Conservation (phyloP, 2,329 filamentous ascomycete species). For the Colletotrichum melonis region DNA sequence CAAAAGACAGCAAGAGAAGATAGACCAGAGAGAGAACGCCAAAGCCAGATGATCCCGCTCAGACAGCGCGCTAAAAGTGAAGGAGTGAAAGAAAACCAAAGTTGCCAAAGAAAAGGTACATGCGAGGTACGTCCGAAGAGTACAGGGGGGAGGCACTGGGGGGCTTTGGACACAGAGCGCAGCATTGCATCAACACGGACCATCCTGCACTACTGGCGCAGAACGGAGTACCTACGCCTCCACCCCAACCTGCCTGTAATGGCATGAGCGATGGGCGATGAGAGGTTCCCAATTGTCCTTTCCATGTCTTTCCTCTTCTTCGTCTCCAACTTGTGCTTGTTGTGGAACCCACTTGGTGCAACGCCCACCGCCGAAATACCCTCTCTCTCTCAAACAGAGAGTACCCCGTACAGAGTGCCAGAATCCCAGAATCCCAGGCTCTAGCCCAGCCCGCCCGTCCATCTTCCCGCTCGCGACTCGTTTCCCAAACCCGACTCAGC, state of each 20-base stretch:
- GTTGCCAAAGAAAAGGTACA: not conserved
- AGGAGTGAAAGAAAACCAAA: not conserved
- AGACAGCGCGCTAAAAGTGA: slow-evolving; percentile 11
- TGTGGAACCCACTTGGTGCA: slow-evolving; percentile 23
- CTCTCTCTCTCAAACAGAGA: not conserved
- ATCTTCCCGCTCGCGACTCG: slow-evolving; percentile 27
- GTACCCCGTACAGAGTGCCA: too few relatives aligned
- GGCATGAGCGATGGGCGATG: too few relatives aligned
- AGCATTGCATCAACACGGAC: slow-evolving; percentile 26
- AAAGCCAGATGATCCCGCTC: slow-evolving; percentile 6
- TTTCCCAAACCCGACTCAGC: slow-evolving; percentile 15
- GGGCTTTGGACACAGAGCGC: not conserved
- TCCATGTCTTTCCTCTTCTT: not conserved
- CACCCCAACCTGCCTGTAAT: not conserved
- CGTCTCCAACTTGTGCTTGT: not conserved
- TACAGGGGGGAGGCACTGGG: not conserved
- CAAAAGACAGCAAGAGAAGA: not conserved
- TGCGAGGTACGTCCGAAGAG: not conserved
- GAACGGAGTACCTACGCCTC: not conserved
- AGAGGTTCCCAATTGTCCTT: not conserved
- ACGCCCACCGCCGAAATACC: slow-evolving; percentile 31
- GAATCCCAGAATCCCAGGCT: not conserved
- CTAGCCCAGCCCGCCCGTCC: not conserved
- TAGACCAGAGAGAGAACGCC: not conserved
- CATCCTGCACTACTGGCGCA: not conserved